Percentiles rank a stretch among this genome's conserved stretches.
These are phyloP conservation scores for Jimgerdemannia lactiflua DNA, from an alignment of 192 early-diverging fungal species.

Conservation along the genomic window DNA sequence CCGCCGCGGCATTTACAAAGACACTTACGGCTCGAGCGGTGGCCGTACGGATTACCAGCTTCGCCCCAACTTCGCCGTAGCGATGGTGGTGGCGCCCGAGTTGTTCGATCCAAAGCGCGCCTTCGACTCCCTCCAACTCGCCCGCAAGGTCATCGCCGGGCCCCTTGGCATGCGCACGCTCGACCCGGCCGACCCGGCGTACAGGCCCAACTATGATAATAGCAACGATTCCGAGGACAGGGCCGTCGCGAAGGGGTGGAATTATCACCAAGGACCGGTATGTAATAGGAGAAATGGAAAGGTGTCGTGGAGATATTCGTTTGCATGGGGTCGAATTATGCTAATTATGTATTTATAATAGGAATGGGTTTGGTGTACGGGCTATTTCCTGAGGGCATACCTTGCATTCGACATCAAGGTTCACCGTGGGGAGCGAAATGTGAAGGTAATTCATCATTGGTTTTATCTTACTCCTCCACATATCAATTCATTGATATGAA, in stretches of 20 bases:
- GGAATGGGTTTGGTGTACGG: conserved; percentile 96
- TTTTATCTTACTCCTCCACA: conserved; percentile 19
- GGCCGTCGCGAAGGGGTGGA: conserved; percentile 91
- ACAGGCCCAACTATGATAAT: conserved; percentile 94
- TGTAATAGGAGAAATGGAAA: conserved; percentile 4
- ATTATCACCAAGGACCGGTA: conserved; percentile 87
- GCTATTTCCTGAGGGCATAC: conserved; percentile 88
- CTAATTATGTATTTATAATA: background rate
- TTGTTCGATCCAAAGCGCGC: conserved; percentile 84
- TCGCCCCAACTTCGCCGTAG: conserved; percentile 87
- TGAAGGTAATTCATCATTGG: too few relatives aligned
- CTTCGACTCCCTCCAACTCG: conserved; percentile 60
- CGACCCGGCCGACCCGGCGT: conserved; percentile 92
- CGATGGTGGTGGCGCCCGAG: conserved; percentile 95
- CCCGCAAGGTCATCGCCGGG: conserved; percentile 66
- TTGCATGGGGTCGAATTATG: too few relatives aligned
- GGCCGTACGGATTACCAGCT: conserved; percentile 90
- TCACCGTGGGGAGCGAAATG: too few relatives aligned
- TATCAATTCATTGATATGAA: too few relatives aligned
- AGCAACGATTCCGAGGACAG: conserved; percentile 82
- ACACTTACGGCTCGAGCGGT: conserved; percentile 68
- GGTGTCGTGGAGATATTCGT: too few relatives aligned
- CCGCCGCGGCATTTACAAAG: conserved; percentile 94
- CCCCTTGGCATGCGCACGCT: conserved; percentile 95
- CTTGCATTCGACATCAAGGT: conserved; percentile 55